Evolutionary conservation across 257 asterid genomes (phyloP).

Genomic region (Eucommia ulmoides): DNA sequence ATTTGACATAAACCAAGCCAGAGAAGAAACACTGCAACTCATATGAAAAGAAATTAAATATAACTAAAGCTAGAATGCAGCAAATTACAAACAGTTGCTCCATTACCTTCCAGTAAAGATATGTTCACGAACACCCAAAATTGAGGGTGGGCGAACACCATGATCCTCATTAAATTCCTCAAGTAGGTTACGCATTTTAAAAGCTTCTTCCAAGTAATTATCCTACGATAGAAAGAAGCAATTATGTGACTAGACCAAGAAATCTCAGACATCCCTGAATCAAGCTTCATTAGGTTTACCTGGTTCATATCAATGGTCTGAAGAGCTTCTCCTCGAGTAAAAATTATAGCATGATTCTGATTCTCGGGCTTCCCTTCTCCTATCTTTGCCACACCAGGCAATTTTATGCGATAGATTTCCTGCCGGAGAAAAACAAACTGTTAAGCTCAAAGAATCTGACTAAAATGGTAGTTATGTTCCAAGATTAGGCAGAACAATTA

Average conservation of each 20-base stretch:
- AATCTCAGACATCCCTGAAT: no score
- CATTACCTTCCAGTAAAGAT: slow-evolving; percentile 87
- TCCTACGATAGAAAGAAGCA: slow-evolving; percentile 38
- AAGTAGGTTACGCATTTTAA: slow-evolving; percentile 93
- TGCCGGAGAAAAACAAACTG: slow-evolving; percentile 21
- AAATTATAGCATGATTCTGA: slow-evolving; percentile 93
- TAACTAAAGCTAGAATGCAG: slow-evolving; percentile 7
- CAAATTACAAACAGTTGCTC: slow-evolving; percentile 4
- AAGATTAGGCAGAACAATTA: slow-evolving; percentile 16
- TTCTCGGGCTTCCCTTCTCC: slow-evolving; percentile 99
- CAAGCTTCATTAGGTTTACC: no score
- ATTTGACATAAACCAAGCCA: slow-evolving; percentile 99
- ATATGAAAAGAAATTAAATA: slow-evolving; percentile 15
- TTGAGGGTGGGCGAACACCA: slow-evolving; percentile 92
- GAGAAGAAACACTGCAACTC: slow-evolving; percentile 80
- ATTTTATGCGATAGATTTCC: slow-evolving; percentile 97
- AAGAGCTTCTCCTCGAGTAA: slow-evolving; percentile 95
- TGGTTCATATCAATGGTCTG: slow-evolving; percentile 99
- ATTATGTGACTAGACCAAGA: no score
- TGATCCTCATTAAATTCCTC: slow-evolving; percentile 95
- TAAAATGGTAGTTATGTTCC: neutral
- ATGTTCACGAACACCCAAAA: slow-evolving; percentile 94
- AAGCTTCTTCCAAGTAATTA: slow-evolving; percentile 95
- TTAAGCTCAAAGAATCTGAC: slow-evolving; percentile 13
- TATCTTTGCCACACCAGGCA: slow-evolving; percentile 88